Evolutionary conservation across 306 rosid genomes (phyloP), one percentile per base, ranked within the genome.

Genomic region (Betula pendula): DNA sequence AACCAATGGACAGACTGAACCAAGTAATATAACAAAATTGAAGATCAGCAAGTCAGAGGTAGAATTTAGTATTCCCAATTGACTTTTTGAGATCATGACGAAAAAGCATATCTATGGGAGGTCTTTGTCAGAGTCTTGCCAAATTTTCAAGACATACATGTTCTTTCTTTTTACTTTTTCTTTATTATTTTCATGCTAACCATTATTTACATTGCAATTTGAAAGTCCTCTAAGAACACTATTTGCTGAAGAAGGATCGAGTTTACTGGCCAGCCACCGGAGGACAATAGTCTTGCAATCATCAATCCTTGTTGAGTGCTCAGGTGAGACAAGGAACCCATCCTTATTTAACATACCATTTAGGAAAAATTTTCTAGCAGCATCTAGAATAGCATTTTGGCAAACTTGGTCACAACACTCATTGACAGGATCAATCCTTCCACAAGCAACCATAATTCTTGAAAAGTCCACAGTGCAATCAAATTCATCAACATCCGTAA

Each of bases 361-460:
- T 68, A 78, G 43, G 7, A 90, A 79, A 52, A 91, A 84, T 76
- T 77, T 89, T 74, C 77, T 84, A 58, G 94, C 85, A 72, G 90
- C 89, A 65, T 81, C 77, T 44, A 81, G 16, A 63, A 88, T 84
- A 51, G 94, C 87, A 81, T 76, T 89, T 59, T 89, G 85, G 75
- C 92, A 91, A 74, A 83, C 86, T 86, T 82, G 89, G 47, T 81
- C 80, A 72, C 96, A 91, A 72, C 94, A 91, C 86, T 91, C 90
- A 62, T 76, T 81, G 55, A 91, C 84, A 35, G 79, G 86, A 85
- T 89, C 90, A 67, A 91, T 48, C 65, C 80, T 85, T 78, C 75
- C 74, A 77, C 97, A 89, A 80, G 97, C 92, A 47, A 83, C 84
- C 68, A 89, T 73, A 70, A 91, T 87, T 72, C 80, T 82, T 3